phyloP scores from a whole-genome alignment of 2,329 filamentous ascomycete genomes.

The Talaromyces sp. region DNA sequence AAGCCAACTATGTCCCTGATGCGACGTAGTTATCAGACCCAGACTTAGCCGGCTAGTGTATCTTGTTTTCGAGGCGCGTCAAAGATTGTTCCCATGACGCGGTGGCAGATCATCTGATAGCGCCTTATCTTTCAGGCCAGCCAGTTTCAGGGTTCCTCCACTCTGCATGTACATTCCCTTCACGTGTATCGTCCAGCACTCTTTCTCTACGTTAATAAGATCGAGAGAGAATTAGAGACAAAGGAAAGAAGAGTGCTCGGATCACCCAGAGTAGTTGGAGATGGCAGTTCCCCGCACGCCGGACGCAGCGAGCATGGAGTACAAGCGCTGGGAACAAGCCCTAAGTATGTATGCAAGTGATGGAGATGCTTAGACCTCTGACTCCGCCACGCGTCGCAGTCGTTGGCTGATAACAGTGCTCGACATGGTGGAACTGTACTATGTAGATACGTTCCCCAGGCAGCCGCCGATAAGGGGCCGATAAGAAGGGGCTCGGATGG shows the following conservation, averaged over 20 bases:
- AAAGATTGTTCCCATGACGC: constrained; percentile 1
- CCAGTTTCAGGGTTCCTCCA: neutral
- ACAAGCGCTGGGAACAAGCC: too few species aligned
- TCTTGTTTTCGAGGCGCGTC: neutral
- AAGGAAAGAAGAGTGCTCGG: neutral
- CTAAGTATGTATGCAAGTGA: neutral
- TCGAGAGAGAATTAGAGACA: neutral
- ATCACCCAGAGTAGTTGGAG: neutral
- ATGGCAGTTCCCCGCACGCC: neutral
- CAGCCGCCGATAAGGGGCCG: neutral
- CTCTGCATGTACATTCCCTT: neutral
- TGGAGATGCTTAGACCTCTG: neutral
- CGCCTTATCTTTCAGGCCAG: neutral
- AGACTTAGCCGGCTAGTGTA: neutral
- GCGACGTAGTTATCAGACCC: neutral
- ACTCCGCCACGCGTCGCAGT: neutral
- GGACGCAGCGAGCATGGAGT: neutral
- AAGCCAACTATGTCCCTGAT: neutral
- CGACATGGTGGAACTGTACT: too few species aligned
- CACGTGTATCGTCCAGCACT: neutral
- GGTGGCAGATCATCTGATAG: neutral
- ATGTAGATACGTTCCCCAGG: neutral
- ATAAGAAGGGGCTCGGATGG: neutral
- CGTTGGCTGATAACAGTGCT: neutral
- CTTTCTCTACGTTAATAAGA: too few species aligned